Evolutionary conservation across 352 stramenopile species (phyloP).

Genomic region (Phytophthora sp.): DNA sequence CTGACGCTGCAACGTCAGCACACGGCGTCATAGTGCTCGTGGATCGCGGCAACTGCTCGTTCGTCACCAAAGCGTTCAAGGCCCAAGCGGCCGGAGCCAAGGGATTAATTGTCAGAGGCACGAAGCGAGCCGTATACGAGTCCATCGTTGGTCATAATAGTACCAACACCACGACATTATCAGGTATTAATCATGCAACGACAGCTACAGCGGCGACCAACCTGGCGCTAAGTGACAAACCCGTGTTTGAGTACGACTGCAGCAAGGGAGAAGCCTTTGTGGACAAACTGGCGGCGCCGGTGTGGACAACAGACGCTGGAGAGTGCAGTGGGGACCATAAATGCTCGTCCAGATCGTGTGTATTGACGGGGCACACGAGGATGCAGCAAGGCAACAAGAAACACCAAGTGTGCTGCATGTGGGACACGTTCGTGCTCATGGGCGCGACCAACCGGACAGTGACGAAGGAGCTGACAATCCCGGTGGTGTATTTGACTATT

Average conservation of each 20-base stretch:
- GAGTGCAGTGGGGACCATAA: slow-evolving; percentile 36
- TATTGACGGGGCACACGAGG: slow-evolving; percentile 55
- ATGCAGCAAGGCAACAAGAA: slow-evolving; percentile 16
- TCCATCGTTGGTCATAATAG: slow-evolving; percentile 52
- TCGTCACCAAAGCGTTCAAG: slow-evolving; percentile 61
- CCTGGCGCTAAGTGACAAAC: slow-evolving; percentile 27
- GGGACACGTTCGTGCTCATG: slow-evolving; percentile 84
- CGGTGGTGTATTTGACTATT: slow-evolving; percentile 78
- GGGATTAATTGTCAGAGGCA: slow-evolving; percentile 64
- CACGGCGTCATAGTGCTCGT: slow-evolving; percentile 56
- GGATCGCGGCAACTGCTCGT: slow-evolving; percentile 81
- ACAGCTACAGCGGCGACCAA: not conserved
- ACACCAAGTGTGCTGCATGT: slow-evolving; percentile 79
- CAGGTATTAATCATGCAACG: not conserved
- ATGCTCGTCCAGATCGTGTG: slow-evolving; percentile 63
- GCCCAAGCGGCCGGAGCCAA: slow-evolving; percentile 62
- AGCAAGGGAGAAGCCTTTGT: slow-evolving; percentile 64
- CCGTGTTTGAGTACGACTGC: slow-evolving; percentile 79
- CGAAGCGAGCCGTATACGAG: slow-evolving; percentile 66
- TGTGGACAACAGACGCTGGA: slow-evolving; percentile 57
- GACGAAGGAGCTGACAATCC: slow-evolving; percentile 50
- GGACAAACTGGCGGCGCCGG: slow-evolving; percentile 34
- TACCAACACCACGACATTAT: slow-evolving; percentile 30
- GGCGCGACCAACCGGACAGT: slow-evolving; percentile 56
- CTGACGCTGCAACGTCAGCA: slow-evolving; percentile 6